Evolutionary conservation across 176 grass and related monocot species (phyloP).

Genomic region (Ampelocalamus luodianensis): DNA sequence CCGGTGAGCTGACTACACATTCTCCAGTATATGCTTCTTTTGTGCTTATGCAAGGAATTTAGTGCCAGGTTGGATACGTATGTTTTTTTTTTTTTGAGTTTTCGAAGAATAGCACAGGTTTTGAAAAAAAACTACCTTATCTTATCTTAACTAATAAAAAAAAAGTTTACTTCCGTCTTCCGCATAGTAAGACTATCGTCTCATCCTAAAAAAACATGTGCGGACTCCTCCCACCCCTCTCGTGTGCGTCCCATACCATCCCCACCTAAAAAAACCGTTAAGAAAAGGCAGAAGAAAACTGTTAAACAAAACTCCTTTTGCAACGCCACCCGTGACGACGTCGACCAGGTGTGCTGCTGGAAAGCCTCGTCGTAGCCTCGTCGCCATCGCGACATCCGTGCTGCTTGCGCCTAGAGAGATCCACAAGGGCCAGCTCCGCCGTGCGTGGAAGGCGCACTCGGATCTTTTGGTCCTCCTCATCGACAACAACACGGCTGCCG

Average conservation of each 20-base stretch:
- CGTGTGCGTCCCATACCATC: too few species aligned
- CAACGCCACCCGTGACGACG: conserved; percentile 81
- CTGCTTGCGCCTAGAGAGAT: conserved; percentile 47
- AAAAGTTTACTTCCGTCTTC: too few species aligned
- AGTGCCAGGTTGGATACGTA: too few species aligned
- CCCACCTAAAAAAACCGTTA: too few species aligned
- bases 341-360: conserved; percentile 81
- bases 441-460: conserved; percentile 69
- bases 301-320: conserved; percentile 34
- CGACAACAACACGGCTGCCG: neutral
- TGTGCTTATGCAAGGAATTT: neutral
- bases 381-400: conserved; percentile 65
- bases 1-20: conserved; percentile 39
- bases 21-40: neutral
- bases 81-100: too few species aligned
- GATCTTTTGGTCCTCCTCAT: conserved; percentile 78
- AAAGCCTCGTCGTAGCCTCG: conserved; percentile 71
- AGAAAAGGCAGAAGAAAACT: too few species aligned
- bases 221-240: too few species aligned
- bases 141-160: too few species aligned
- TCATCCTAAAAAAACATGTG: too few species aligned
- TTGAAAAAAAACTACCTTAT: too few species aligned
- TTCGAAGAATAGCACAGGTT: too few species aligned
- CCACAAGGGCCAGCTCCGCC: conserved; percentile 72
- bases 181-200: too few species aligned